A percentile compares a stretch with the other conserved stretches of the same genome.
Evolutionary conservation across 768 basidiomycete genomes (phyloP).

Genomic region (Pisolithus albus): DNA sequence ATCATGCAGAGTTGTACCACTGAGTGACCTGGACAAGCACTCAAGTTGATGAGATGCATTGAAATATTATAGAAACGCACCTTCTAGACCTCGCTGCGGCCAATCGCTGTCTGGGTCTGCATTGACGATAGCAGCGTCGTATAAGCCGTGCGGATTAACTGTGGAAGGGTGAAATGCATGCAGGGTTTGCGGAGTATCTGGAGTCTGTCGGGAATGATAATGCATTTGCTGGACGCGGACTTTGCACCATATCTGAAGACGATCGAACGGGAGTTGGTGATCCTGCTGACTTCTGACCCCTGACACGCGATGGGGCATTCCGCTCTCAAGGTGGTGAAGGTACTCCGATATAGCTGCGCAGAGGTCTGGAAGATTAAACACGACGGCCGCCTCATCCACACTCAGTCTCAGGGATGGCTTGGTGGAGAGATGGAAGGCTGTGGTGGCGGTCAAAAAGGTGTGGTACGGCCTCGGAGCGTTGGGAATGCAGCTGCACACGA

Average conservation of each 20-base stretch:
- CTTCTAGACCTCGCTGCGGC: too few species aligned
- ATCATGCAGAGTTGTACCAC: too few species aligned
- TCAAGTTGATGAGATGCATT: too few species aligned
- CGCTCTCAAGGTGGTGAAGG: not conserved
- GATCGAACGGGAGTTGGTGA: not conserved
- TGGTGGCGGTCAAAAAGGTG: not conserved
- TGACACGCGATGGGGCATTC: not conserved
- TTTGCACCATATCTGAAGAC: not conserved
- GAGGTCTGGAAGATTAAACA: constrained; percentile 1
- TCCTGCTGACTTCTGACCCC: not conserved
- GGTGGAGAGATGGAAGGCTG: constrained; percentile 3
- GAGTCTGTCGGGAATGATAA: not conserved
- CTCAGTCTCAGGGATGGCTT: constrained; percentile 1
- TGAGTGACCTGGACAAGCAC: too few species aligned
- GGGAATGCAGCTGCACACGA: not conserved
- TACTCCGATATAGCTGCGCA: not conserved
- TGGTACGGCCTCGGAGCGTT: not conserved
- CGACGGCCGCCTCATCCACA: not conserved
- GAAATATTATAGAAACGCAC: too few species aligned
- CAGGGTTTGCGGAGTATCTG: too few species aligned
- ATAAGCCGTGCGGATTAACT: too few species aligned
- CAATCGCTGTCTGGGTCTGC: too few species aligned
- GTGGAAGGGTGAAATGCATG: too few species aligned
- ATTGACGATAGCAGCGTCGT: too few species aligned
- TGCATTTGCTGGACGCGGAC: not conserved